Evolutionary conservation across 2,329 filamentous ascomycete species (phyloP), one percentile per base, ranked within the genome.

Genomic region (Phoma sp.): DNA sequence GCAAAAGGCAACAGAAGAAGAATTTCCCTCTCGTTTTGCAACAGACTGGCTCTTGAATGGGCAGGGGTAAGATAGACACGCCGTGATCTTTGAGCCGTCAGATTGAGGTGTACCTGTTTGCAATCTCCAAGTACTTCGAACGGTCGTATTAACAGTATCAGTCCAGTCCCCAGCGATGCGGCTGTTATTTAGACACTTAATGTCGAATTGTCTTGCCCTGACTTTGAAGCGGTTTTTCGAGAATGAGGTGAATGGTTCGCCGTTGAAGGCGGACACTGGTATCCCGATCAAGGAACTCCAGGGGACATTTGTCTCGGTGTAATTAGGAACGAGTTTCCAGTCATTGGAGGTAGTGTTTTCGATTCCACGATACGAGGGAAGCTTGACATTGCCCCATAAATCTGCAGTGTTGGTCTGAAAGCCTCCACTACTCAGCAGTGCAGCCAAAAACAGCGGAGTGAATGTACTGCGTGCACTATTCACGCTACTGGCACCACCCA

Each of bases 271-370:
- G 7, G 44, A 43, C 13, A 69, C 52, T 0, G 67, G 67, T 9
- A 71, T 58, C 1, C 68, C 68, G 9, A 71, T 64, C 2, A 69
- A 33, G 4, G 68, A 71, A 13, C 57, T 60, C 55, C 68, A 71
- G 8, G 18, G 61, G 7, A 55, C 62, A 7, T 59, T 18, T 38
- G 68, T 66, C 1, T 44, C 2, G 23, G 46, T 44, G 36, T 36
- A 8, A 59, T 55, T 37, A 2, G 56, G 42, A 2, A 60, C 25
- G 13, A 32, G 8, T 29, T 68, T 68, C 66, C 60, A 69, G 9
- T 59, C 63, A 22, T 61, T 52, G 0, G 52, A 47, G 0, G 60
- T 62, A 22, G 32, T 62, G 45, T 64, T 62, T 14, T 64, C 58
- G 14, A 71, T 44, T 0, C 61, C 46, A n/a, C 59, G 46, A 37